phyloP scores from a whole-genome alignment of 192 early-diverging fungal species.

The Martensiomyces pterosporus region DNA sequence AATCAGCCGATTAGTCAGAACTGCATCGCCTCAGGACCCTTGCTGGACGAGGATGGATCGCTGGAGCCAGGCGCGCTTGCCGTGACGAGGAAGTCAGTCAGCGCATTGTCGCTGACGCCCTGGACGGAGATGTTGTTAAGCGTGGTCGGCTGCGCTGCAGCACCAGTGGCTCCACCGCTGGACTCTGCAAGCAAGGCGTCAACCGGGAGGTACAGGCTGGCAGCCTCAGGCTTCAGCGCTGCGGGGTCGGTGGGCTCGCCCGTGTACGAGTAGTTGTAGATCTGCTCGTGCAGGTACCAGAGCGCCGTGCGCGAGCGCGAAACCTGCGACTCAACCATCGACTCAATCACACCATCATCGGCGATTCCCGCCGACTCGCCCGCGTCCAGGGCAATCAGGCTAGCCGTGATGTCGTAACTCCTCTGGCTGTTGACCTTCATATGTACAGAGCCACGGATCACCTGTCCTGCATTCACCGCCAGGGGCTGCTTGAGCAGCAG shows the following conservation, averaged over 20 bases:
- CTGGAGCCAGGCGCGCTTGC: no score
- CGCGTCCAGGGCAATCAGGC: slow-evolving; percentile 51
- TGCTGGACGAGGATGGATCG: no score
- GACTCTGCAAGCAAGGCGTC: slow-evolving; percentile 35
- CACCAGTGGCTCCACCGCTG: no score
- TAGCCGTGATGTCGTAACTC: slow-evolving; percentile 80
- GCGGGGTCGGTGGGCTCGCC: slow-evolving; percentile 27
- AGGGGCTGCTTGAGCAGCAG: slow-evolving; percentile 91
- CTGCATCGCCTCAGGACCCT: no score
- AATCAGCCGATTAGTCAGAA: no score
- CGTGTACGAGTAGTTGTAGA: slow-evolving; percentile 72
- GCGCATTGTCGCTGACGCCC: no score
- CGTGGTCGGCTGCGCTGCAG: no score
- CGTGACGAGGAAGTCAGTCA: no score
- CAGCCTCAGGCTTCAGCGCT: slow-evolving; percentile 27
- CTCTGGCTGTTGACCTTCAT: slow-evolving; percentile 87
- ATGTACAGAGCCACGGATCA: slow-evolving; percentile 77
- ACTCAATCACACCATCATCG: slow-evolving; percentile 15
- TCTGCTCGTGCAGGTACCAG: slow-evolving; percentile 93
- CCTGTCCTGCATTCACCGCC: slow-evolving; percentile 89
- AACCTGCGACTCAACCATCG: slow-evolving; percentile 13
- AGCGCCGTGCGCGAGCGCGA: slow-evolving; percentile 55
- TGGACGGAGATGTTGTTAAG: no score
- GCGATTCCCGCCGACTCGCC: slow-evolving; percentile 38
- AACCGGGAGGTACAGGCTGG: slow-evolving; percentile 41